Percentiles rank a stretch among this genome's conserved stretches.
These are phyloP conservation scores for Rhizomucor pusillus DNA, from an alignment of 371 early-diverging fungal genomes.

Conservation along the genomic window DNA sequence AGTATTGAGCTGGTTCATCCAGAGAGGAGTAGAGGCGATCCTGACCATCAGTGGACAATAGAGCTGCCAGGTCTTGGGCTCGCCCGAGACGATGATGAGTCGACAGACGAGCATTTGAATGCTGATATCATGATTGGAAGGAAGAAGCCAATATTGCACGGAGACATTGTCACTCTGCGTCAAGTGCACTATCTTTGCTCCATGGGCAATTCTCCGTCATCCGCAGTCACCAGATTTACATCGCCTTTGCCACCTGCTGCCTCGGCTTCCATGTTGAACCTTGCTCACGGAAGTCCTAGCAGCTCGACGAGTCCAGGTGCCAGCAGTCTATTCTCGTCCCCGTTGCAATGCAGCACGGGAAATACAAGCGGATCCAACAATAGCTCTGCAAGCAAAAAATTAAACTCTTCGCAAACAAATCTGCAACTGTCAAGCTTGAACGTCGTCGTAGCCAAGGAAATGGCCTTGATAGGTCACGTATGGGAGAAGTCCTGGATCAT, in stretches of 20 bases:
- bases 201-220: constrained; percentile 1
- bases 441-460: constrained; percentile 18
- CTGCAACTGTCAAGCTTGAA: constrained; percentile 6
- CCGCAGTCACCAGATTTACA: neutral
- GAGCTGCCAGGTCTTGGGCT: constrained; percentile 26
- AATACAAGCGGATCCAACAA: neutral
- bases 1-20: constrained; percentile 13
- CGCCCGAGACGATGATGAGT: constrained; percentile 15
- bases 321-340: constrained; percentile 6
- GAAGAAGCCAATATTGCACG: constrained; percentile 25
- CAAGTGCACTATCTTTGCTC: constrained; percentile 30
- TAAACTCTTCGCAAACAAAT: neutral
- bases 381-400: neutral
- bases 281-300: neutral
- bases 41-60: constrained; percentile 16
- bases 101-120: constrained; percentile 26
- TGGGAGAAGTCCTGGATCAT: constrained; percentile 22
- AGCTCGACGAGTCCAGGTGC: constrained; percentile 1
- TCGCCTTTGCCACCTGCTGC: constrained; percentile 2
- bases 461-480: constrained; percentile 6
- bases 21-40: neutral
- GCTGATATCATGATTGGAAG: constrained; percentile 34
- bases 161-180: constrained; percentile 32
- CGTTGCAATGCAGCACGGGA: constrained; percentile 2
- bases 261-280: neutral